Evolutionary conservation across 2,329 filamentous ascomycete genomes (phyloP), one percentile per base, ranked within the genome.

Genomic region (Septoria linicola): DNA sequence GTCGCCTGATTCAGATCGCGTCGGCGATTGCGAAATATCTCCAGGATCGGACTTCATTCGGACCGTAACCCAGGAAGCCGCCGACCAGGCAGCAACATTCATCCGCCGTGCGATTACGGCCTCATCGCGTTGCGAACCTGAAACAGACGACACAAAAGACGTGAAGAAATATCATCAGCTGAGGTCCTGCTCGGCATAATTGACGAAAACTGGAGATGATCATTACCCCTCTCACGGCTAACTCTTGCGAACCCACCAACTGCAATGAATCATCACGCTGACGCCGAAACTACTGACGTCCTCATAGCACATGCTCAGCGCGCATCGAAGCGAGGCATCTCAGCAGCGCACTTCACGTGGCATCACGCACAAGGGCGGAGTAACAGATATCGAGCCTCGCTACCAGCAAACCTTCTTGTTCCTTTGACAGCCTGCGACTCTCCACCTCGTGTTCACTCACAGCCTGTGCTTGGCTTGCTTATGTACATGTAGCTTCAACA

Each of bases 21-120:
- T 37, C 42, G 49, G 49, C 37, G 34, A 43, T 51, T 48, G 43
- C 50, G 50, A 49, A 48, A 43, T 31, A 32, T 36, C 44, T 37
- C 36, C 25, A 43, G 34, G 42, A 37, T 46, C 42, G 23, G 32
- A 27, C 30, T 35, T 30, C 20, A 48, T 8, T 6, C 34, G 8
- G 14, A 14, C 34, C 34, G 34, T 36, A 17, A 16, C 14, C 8
- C 19, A 8, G 34, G 14, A n/a, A 8, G 19, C n/a, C n/a, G n/a
- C n/a, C n/a, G n/a, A n/a, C n/a, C n/a, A 17, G 2, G 34, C 5
- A 16, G 4, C 16, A 13, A 30, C 13, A 30, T 30, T 13, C 27
- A 30, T 30, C 7, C 13, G 27, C 7, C 27, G 13, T 7, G 27
- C 27, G 27, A 13, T 30, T 7, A 7, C 27, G 30, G 8, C 11